A percentile compares a stretch with the other conserved stretches of the same genome.
phyloP scores from a whole-genome alignment of 768 basidiomycete species.

The Leccinum obscurum region DNA sequence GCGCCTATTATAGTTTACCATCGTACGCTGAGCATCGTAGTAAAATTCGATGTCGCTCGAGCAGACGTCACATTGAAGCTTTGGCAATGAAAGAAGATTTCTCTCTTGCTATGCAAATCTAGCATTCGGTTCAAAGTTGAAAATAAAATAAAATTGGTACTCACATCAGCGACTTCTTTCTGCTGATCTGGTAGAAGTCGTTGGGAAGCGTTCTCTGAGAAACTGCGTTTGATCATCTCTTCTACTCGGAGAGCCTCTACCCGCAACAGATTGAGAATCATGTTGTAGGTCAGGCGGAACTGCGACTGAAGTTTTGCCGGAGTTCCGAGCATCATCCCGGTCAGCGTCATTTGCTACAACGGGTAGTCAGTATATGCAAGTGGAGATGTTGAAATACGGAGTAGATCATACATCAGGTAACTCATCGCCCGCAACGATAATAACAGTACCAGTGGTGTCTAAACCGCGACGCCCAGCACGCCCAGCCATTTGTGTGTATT shows the following conservation, averaged over 20 bases:
- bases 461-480: slow-evolving; percentile 95
- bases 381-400: neutral
- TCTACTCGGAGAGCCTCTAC: slow-evolving; percentile 96
- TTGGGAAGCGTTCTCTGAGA: slow-evolving; percentile 97
- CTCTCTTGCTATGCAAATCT: slow-evolving; percentile 62
- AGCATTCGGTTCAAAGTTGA: slow-evolving; percentile 6
- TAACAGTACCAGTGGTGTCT: slow-evolving; percentile 93
- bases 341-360: slow-evolving; percentile 66
- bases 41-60: slow-evolving; percentile 67
- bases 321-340: slow-evolving; percentile 91
- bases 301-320: slow-evolving; percentile 93
- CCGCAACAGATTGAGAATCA: slow-evolving; percentile 95
- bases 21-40: slow-evolving; percentile 69
- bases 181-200: slow-evolving; percentile 91
- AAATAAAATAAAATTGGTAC: slow-evolving; percentile 17
- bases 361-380: neutral
- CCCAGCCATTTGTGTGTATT: slow-evolving; percentile 99
- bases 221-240: slow-evolving; percentile 99
- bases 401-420: slow-evolving; percentile 72
- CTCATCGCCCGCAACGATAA: slow-evolving; percentile 81
- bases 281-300: slow-evolving; percentile 97
- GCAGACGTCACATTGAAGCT: slow-evolving; percentile 70
- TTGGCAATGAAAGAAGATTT: slow-evolving; percentile 56
- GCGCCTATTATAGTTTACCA: slow-evolving; percentile 61
- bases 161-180: slow-evolving; percentile 79